phyloP scores from a whole-genome alignment of 768 basidiomycete species.

The Leccinum rimulosum region DNA sequence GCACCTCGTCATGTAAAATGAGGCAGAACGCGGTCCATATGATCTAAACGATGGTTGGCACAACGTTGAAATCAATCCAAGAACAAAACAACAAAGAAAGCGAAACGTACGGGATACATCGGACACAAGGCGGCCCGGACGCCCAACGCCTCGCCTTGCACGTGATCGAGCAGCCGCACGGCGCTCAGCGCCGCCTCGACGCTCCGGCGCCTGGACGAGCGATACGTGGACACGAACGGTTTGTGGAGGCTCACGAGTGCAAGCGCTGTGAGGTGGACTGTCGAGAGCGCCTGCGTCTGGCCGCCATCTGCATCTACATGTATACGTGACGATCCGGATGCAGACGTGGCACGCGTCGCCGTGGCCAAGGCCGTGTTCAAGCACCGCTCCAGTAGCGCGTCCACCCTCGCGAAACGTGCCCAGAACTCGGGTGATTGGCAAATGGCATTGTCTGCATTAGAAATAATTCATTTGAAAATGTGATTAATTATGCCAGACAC shows the following conservation, averaged over 20 bases:
- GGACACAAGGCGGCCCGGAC: constrained; percentile 11
- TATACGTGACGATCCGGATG: neutral
- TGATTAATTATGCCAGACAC: neutral
- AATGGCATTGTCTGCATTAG: constrained; percentile 37
- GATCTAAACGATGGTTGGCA: constrained; percentile 8
- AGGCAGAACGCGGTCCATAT: constrained; percentile 26
- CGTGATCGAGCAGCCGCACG: constrained; percentile 15
- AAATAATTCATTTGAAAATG: neutral
- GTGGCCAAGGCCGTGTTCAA: constrained; percentile 10
- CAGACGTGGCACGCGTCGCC: neutral
- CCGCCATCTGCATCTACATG: neutral
- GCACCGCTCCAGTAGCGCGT: constrained; percentile 41
- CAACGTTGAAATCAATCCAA: neutral
- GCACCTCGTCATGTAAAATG: constrained; percentile 21
- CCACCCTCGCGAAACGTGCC: constrained; percentile 43
- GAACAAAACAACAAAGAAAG: no score
- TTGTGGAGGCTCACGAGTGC: constrained; percentile 25
- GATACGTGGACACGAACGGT: constrained; percentile 15
- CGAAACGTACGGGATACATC: constrained; percentile 14
- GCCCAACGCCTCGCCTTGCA: constrained; percentile 5
- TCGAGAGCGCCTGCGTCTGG: constrained; percentile 2
- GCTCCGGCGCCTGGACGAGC: constrained; percentile 14
- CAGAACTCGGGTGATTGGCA: constrained; percentile 43
- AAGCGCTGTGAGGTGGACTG: constrained; percentile 23
- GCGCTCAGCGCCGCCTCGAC: constrained; percentile 15